Evolutionary conservation across 129 eudicot species (phyloP), one percentile per base, ranked within the genome.

Genomic region (Gnaphalium uliginosum): DNA sequence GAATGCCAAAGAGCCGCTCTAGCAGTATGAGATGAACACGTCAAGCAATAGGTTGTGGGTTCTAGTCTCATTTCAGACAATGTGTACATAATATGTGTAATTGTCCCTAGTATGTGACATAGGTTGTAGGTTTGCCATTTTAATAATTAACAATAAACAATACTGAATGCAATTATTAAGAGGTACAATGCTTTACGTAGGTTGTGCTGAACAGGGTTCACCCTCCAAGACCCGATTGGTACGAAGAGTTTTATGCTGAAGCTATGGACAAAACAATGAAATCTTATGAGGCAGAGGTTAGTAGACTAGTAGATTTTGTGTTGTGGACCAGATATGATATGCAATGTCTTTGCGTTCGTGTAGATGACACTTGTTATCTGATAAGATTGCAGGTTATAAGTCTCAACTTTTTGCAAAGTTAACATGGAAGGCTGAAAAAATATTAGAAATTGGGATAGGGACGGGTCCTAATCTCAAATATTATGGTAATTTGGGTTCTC

Each of bases 141-240:
- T 7, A 37, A 8, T 5, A 37, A 37, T 7, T 1, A 8, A 35
- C 2, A 8, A 8, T 37, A 1, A 6, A 35, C 10, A 8, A 8
- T 8, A 8, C 10, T 8, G 11, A 8, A 37, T 37, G 43, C 43
- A 37, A 37, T 9, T 13, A 43, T 19, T 5, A n/a, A 54, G 24
- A 24, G 53, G 10, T 75, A 39, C 18, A 8, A 64, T 80, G 57
- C 46, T 73, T 26, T 68, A 73, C 76, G 80, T 73, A 93, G 98
- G 85, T 58, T 62, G 83, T 85, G 89, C 50, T 93, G 81, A 87
- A 85, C 43, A 83, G 85, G 71, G 66, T 93, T 84, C 98, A 84
- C 72, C 98, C 98, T 81, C 89, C 92, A 43, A 86, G 88, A 72
- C 89, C 98, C 2, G 98, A 90, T 74, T 93, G 98, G 96, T 93